Evolutionary conservation across 495 filamentous ascomycete species (phyloP).

Genomic region (Ramalina intermedia): DNA sequence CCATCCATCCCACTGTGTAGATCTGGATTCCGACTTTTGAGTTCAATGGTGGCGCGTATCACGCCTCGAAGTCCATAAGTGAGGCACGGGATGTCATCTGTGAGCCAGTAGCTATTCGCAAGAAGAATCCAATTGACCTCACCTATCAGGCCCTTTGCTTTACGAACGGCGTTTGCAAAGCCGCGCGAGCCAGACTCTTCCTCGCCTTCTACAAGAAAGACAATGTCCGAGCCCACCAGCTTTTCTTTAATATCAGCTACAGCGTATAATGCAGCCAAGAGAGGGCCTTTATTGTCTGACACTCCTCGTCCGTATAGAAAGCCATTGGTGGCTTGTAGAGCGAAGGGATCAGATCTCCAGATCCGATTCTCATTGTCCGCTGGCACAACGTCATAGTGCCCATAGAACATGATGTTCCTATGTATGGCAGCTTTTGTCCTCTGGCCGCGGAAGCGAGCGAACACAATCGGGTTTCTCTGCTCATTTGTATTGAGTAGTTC

Average conservation of each 20-base stretch:
- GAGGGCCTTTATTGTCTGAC: constrained; percentile 92
- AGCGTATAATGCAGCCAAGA: constrained; percentile 83
- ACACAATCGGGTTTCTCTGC: constrained; percentile 75
- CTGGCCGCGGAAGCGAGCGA: constrained; percentile 70
- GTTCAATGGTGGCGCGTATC: constrained; percentile 76
- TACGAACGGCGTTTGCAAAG: constrained; percentile 64
- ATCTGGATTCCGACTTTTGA: constrained; percentile 76
- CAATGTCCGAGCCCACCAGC: constrained; percentile 64
- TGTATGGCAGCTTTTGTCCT: constrained; percentile 36
- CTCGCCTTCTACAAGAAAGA: constrained; percentile 92
- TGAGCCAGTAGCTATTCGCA: constrained; percentile 96
- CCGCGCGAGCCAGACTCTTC: constrained; percentile 89
- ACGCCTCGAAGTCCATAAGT: constrained; percentile 94
- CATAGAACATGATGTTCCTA: constrained; percentile 90
- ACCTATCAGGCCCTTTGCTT: constrained; percentile 72
- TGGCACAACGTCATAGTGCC: constrained; percentile 97
- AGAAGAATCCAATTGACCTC: constrained; percentile 84
- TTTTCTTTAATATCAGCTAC: constrained; percentile 73
- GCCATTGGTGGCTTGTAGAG: constrained; percentile 70
- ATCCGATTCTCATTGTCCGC: constrained; percentile 62
- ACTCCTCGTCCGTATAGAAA: constrained; percentile 95
- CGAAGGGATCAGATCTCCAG: constrained; percentile 80
- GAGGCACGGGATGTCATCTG: constrained; percentile 86
- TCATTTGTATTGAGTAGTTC: constrained; percentile 66
- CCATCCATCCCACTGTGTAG: constrained; percentile 93